Conservation (phyloP, 371 early-diverging fungal species). For the Nematocida major region DNA sequence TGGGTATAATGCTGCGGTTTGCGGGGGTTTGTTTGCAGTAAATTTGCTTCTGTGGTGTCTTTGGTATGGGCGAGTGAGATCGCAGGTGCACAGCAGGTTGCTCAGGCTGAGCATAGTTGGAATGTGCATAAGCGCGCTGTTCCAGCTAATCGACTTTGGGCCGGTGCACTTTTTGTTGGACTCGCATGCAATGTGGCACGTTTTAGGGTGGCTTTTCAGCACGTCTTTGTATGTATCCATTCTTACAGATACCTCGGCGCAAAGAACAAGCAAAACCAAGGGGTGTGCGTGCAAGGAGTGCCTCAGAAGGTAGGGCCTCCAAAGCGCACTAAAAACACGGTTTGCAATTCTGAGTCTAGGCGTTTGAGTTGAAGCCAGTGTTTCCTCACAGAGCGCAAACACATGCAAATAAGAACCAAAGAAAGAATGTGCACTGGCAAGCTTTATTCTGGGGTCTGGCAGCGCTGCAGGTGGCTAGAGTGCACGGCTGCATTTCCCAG, state of each 20-base stretch:
- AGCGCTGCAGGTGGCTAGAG: too few relatives aligned
- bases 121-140: background rate
- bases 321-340: too few relatives aligned
- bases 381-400: too few relatives aligned
- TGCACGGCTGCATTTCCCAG: too few relatives aligned
- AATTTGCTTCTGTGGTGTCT: background rate
- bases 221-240: background rate
- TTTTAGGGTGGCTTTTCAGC: slow-evolving; percentile 22
- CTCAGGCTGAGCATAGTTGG: slow-evolving; percentile 5
- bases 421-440: too few relatives aligned
- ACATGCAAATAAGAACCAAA: too few relatives aligned
- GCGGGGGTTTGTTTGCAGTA: background rate
- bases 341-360: too few relatives aligned
- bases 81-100: slow-evolving; percentile 4
- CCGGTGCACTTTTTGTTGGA: slow-evolving; percentile 37
- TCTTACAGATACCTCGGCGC: background rate
- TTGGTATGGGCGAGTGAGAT: background rate
- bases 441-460: too few relatives aligned
- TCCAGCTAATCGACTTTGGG: slow-evolving; percentile 45
- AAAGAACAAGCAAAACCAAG: background rate
- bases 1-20: slow-evolving; percentile 21
- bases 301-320: too few relatives aligned
- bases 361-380: too few relatives aligned
- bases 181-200: slow-evolving; percentile 44
- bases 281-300: too few relatives aligned